Evolutionary conservation across 2,329 filamentous ascomycete species (phyloP), one percentile per base, ranked within the genome.

Genomic region (Fonsecaea nubica): DNA sequence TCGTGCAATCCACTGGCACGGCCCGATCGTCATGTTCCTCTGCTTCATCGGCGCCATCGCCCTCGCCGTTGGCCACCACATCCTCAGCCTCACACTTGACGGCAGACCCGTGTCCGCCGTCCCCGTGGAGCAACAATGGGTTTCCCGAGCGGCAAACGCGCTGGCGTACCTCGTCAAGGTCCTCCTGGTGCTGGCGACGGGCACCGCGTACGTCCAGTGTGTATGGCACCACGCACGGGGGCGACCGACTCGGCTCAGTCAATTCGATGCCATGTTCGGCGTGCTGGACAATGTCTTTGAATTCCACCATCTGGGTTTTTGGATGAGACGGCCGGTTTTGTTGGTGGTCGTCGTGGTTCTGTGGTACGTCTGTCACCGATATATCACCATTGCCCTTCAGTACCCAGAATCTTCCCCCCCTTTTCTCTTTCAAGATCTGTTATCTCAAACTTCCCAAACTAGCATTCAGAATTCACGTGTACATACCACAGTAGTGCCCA

Each of bases 31-130:
- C 18, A 57, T 57, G 54, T 40, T 57, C 35, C 36, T 21, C n/a
- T 40, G 36, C 70, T 53, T 70, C 64, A 38, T 69, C 66, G 54
- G 80, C 73, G 50, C 79, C 78, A 3, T 75, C 77, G 4, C 79
- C 74, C 71, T 45, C 32, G 50, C 61, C 1, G 13, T 63, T 35
- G 35, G 33, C 15, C 61, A 63, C 35, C 61, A 63, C 30, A 5
- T 58, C 18, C 48, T 63, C 25, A 63, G 58, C 30, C 36, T 57
- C 21, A 42, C 48, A 12, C 61, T 63, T 33, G 18, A 63, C 18
- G 61, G 61, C 48, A 63, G 40, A 57, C 55, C 21, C 13, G 25
- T 59, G 4, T 30, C 45, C 9, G 75, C 76, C 0, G 33, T 55
- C 18, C 21, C 62, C 10, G 35, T 59, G 13, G 38, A n/a, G 18